Evolutionary conservation across 2,329 filamentous ascomycete genomes (phyloP).

Genomic region (Chaetomium olivaceum): DNA sequence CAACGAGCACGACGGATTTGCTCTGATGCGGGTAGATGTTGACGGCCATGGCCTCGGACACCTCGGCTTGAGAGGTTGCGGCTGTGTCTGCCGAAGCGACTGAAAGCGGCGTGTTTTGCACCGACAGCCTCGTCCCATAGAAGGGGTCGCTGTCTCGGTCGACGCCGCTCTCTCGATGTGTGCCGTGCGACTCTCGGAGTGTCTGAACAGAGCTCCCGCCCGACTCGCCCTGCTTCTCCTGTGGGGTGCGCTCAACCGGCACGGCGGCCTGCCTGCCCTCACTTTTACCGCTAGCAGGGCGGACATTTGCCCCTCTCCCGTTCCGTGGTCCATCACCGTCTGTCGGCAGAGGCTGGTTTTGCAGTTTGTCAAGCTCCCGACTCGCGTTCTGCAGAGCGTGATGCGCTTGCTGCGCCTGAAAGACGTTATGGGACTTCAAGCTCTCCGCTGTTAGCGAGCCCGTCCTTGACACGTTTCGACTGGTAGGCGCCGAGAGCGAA

Average conservation of each 20-base stretch:
- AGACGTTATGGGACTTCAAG: slow-evolving; percentile 55
- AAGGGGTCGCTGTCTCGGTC: slow-evolving; percentile 57
- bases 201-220: slow-evolving; percentile 10
- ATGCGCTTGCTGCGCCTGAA: slow-evolving; percentile 38
- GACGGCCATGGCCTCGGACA: slow-evolving; percentile 63
- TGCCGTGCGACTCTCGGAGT: slow-evolving; percentile 16
- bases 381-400: slow-evolving; percentile 30
- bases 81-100: slow-evolving; percentile 62
- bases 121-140: slow-evolving; percentile 54
- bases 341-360: slow-evolving; percentile 20
- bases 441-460: slow-evolving; percentile 61
- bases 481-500: slow-evolving; percentile 64
- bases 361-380: slow-evolving; percentile 29
- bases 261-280: slow-evolving; percentile 19
- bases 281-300: background rate
- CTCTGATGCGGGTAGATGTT: slow-evolving; percentile 66
- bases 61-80: slow-evolving; percentile 59
- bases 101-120: slow-evolving; percentile 64
- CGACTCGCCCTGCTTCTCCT: slow-evolving; percentile 19
- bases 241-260: slow-evolving; percentile 20
- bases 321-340: background rate
- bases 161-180: slow-evolving; percentile 39
- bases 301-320: background rate
- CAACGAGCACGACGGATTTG: slow-evolving; percentile 61
- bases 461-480: slow-evolving; percentile 55